Base-by-base conservation (phyloP, 192 early-diverging fungal species). In the Helicostylum pulchrum region DNA sequence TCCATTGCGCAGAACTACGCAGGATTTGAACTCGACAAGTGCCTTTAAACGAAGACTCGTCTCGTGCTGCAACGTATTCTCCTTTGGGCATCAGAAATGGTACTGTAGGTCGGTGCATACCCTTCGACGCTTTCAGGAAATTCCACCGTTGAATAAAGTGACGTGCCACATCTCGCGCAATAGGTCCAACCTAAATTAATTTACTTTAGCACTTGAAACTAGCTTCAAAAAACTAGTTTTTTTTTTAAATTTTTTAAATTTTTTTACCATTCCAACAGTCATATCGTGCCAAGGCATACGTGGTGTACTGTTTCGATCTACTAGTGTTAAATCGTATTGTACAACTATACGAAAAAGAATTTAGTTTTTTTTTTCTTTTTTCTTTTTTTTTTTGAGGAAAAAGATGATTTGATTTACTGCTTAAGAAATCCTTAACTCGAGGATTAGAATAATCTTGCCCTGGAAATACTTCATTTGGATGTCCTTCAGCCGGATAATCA, bases 201-300 rank as follows among this genome's bases (percentile, higher is more conserved):
- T n/a, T n/a, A n/a, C n/a, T n/a, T n/a, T n/a, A n/a, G n/a, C n/a
- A n/a, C n/a, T n/a, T n/a, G n/a, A n/a, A n/a, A n/a, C n/a, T n/a
- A n/a, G n/a, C n/a, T n/a, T n/a, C n/a, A n/a, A n/a, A n/a, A n/a
- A n/a, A n/a, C n/a, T n/a, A n/a, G n/a, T n/a, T n/a, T n/a, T n/a
- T n/a, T n/a, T n/a, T n/a, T n/a, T n/a, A n/a, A n/a, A n/a, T n/a
- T n/a, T n/a, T n/a, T n/a, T n/a, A n/a, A n/a, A n/a, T n/a, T n/a
- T n/a, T n/a, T n/a, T n/a, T n/a, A 79, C 83, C 67, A 95, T 81
- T 21, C 83, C 90, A 66, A 92, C 79, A 20, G 82, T 82, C 30
- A 93, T 83, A 62, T 95, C 93, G 65, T 95, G 92, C 93, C 93
- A 95, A 9, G 93, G 93, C 92, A 94, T 92, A 48, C 93, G 83